Base-by-base conservation (phyloP, 768 basidiomycete species). In the Cyclocybe aegerita region DNA sequence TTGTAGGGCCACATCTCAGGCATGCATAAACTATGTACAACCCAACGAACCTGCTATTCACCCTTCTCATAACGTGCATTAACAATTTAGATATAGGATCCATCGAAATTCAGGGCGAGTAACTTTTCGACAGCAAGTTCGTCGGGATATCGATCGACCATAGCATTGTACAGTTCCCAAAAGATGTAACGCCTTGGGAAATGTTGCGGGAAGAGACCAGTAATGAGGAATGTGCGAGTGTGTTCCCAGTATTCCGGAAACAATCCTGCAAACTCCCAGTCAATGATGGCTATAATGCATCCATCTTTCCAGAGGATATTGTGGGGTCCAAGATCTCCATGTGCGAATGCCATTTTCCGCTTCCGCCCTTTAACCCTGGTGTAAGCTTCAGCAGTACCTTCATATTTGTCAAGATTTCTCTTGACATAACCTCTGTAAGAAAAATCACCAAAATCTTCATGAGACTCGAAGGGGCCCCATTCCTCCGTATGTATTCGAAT, bases 221-320 rank as follows among this genome's bases (percentile, higher is more conserved):
- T 23, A 5, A 23, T 23, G 1, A 23, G 23, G 23, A 23, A 23
- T 5, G 23, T 23, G 23, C 23, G 23, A 23, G 49, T 57, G 44
- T 53, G 50, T 8, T 53, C 52, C 52, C 52, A 54, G 32, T 60
- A 58, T 47, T 60, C 56, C 9, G 56, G 57, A 38, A 53, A 55
- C 56, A 49, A 60, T 7, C 56, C 49, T 2, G 54, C 17, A 33
- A 14, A 53, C 46, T 60, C 59, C 56, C 53, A 60, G 35, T 60
- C 56, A 32, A 57, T 60, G 33, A 60, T 41, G 1, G 1, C 23
- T 23, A 44, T 44, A 33, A 55, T 51, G 14, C 32, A 42, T 1
- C 50, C 53, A 32, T 55, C 43, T 33, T 43, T 53, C 43, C 50
- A 54, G 14, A 60, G 38, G 32, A 56, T 56, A 35, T 58, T 58